Evolutionary conservation across 495 filamentous ascomycete genomes (phyloP).

Genomic region (Penicillium canariense): DNA sequence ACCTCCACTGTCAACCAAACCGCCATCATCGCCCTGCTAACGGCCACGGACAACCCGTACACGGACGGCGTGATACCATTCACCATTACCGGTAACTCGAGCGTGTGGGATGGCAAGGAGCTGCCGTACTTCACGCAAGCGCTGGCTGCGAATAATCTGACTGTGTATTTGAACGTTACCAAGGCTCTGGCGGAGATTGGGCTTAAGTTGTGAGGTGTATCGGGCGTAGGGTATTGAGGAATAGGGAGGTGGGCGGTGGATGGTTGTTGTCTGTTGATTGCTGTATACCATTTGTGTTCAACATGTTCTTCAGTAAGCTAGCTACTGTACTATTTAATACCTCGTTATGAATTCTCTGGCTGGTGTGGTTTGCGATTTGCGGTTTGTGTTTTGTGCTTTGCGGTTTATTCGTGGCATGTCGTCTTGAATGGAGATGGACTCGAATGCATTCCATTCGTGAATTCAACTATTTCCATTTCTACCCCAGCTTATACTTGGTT

Average conservation of each 20-base stretch:
- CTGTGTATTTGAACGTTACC: constrained; percentile 41
- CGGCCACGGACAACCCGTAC: constrained; percentile 39
- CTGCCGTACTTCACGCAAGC: constrained; percentile 61
- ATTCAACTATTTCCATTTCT: too few relatives aligned
- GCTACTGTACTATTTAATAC: constrained; percentile 1
- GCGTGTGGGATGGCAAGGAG: constrained; percentile 55
- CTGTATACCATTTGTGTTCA: background rate
- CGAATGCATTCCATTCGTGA: too few relatives aligned
- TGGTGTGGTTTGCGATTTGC: background rate
- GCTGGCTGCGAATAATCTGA: constrained; percentile 38
- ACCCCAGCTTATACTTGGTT: too few relatives aligned
- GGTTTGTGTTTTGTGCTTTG: too few relatives aligned
- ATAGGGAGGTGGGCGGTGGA: background rate
- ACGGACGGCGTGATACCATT: constrained; percentile 58
- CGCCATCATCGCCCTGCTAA: constrained; percentile 42
- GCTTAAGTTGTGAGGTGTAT: background rate
- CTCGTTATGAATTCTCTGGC: background rate
- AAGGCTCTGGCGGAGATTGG: constrained; percentile 29
- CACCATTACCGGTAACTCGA: constrained; percentile 55
- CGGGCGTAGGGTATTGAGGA: background rate
- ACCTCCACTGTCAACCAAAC: constrained; percentile 50
- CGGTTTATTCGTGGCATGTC: too few relatives aligned
- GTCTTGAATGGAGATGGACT: too few relatives aligned
- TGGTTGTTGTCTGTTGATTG: background rate
- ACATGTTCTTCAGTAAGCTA: background rate